Conservation (phyloP, 345 rosid genomes). For the Pistacia atlantica region DNA sequence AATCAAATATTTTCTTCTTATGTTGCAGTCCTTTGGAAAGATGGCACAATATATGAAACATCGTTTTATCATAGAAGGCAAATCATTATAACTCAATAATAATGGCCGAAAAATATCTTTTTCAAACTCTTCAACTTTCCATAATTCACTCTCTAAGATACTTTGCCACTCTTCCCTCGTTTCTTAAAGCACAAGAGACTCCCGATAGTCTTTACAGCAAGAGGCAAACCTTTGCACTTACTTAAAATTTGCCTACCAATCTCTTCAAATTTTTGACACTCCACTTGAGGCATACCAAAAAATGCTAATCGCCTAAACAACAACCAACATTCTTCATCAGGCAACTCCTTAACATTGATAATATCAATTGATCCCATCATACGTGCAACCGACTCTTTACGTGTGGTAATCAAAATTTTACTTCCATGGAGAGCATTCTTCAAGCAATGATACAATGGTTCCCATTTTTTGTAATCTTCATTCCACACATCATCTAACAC, state of each 20-base stretch:
- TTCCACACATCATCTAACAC: too few relatives aligned
- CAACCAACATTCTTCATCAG: background rate
- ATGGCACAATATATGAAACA: too few relatives aligned
- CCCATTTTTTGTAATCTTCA: too few relatives aligned
- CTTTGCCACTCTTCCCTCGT: background rate
- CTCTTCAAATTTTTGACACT: background rate
- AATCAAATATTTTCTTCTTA: too few relatives aligned
- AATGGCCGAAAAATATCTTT: too few relatives aligned
- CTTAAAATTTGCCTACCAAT: background rate
- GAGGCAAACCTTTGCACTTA: background rate
- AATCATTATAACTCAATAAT: too few relatives aligned
- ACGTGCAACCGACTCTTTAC: background rate
- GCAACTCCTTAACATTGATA: background rate
- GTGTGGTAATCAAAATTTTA: background rate
- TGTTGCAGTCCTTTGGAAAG: background rate
- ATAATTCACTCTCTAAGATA: too few relatives aligned
- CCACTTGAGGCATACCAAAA: background rate
- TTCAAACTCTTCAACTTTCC: too few relatives aligned
- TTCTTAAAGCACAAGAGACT: background rate
- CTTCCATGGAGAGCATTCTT: background rate
- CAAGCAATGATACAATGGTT: background rate
- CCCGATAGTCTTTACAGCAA: background rate
- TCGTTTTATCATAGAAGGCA: too few relatives aligned
- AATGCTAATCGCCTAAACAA: background rate
- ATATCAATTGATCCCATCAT: background rate